Conservation (phyloP, 2,329 filamentous ascomycete genomes). For the Mycosphaerella sp. region DNA sequence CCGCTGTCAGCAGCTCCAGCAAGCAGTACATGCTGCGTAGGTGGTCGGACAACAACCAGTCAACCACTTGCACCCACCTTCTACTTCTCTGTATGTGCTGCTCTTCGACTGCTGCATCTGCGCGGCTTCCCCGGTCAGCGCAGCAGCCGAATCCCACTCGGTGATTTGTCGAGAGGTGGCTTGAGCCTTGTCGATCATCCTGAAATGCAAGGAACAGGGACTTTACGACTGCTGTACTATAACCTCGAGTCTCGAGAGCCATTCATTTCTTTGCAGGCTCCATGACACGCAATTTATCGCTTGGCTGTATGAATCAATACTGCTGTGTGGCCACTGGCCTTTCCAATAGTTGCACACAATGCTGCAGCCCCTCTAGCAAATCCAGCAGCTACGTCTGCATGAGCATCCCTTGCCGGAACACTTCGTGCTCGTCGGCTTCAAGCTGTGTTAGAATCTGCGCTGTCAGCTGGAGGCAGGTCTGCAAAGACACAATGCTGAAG, state of each 20-base stretch:
- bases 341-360: constrained; percentile 6
- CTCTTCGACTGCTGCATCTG: neutral
- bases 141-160: constrained; percentile 6
- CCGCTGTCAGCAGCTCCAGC: neutral
- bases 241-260: constrained; percentile 2
- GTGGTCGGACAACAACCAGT: neutral
- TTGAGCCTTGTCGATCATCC: constrained; percentile 7
- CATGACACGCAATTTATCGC: constrained; percentile 5
- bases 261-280: constrained; percentile 4
- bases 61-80: neutral
- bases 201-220: constrained; percentile 14
- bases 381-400: neutral
- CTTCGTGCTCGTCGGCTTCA: neutral
- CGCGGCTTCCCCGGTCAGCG: neutral
- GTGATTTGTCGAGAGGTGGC: constrained; percentile 4
- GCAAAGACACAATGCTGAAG: too few species aligned
- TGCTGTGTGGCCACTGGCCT: constrained; percentile 10
- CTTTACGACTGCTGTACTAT: neutral
- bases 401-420: neutral
- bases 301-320: constrained; percentile 12
- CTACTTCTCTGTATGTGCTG: neutral
- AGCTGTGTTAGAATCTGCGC: neutral
- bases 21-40: neutral
- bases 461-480: neutral
- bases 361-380: constrained; percentile 4